phyloP scores from a whole-genome alignment of 768 basidiomycete genomes.

The Termitomyces sp. region DNA sequence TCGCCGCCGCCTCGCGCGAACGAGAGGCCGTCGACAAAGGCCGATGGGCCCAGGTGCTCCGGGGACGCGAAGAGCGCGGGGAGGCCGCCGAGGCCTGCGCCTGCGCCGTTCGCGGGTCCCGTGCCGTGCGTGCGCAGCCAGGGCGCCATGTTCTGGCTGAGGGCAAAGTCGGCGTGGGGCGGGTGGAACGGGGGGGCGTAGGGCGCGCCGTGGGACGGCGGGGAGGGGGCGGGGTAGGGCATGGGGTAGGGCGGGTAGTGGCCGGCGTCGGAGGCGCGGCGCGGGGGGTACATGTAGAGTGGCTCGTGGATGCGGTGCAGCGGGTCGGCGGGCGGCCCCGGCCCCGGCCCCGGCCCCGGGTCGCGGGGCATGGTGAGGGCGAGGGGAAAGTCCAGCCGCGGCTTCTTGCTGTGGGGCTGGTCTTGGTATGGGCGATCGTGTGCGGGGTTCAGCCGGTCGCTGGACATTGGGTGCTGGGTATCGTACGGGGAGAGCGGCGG shows the following conservation, averaged over 20 bases:
- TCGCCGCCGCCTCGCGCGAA: background rate
- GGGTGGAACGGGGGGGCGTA: conserved; percentile 1
- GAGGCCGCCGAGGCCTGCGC: background rate
- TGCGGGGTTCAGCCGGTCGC: conserved; percentile 18
- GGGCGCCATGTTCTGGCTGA: background rate
- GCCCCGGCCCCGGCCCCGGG: too few relatives aligned
- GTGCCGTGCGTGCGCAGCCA: conserved; percentile 1
- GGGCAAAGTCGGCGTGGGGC: conserved; percentile 1
- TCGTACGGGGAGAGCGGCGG: conserved; percentile 6
- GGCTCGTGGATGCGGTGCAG: conserved; percentile 1
- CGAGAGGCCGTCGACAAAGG: conserved; percentile 1
- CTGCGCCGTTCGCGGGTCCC: background rate
- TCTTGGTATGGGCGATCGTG: conserved; percentile 14
- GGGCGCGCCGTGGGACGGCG: background rate
- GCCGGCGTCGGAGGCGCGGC: background rate
- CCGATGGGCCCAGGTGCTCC: background rate
- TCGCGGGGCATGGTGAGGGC: conserved; percentile 2
- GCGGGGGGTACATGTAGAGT: conserved; percentile 6
- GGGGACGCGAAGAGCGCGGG: conserved; percentile 2
- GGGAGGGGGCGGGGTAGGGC: conserved; percentile 3
- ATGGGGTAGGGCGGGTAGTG: conserved; percentile 1
- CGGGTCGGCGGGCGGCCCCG: conserved; percentile 7
- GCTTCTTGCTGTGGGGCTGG: conserved; percentile 15
- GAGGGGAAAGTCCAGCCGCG: conserved; percentile 8
- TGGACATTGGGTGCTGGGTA: conserved; percentile 12